Percentiles rank a stretch among this genome's conserved stretches.
Conservation (phyloP, 495 filamentous ascomycete genomes). For the Acidomyces sp. region DNA sequence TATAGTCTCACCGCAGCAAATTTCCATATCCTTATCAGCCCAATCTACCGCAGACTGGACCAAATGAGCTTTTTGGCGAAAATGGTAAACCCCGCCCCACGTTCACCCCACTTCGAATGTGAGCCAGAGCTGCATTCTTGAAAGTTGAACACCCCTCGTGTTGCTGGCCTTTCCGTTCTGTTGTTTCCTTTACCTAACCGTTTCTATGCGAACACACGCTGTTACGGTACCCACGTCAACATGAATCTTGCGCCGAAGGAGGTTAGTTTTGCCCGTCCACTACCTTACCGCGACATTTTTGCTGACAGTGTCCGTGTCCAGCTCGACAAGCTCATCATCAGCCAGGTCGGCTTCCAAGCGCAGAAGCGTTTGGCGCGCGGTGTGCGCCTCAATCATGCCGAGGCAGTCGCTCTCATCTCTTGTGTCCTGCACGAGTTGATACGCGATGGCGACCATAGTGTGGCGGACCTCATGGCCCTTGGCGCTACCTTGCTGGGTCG, state of each 20-base stretch:
- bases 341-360: constrained; percentile 76
- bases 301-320: constrained; percentile 26
- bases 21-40: no score
- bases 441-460: constrained; percentile 87
- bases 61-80: no score
- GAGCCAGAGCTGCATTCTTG: no score
- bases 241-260: constrained; percentile 87
- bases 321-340: constrained; percentile 94
- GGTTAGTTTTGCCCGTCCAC: constrained; percentile 37
- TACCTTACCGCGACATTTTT: background rate
- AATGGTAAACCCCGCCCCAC: no score
- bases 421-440: constrained; percentile 88
- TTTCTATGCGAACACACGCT: constrained; percentile 6
- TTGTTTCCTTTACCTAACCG: constrained; percentile 12
- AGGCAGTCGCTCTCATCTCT: constrained; percentile 89
- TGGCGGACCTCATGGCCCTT: constrained; percentile 84
- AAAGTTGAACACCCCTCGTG: no score
- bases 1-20: no score
- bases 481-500: constrained; percentile 88
- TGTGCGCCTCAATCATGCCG: constrained; percentile 78
- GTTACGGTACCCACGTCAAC: background rate
- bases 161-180: background rate
- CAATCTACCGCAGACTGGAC: no score
- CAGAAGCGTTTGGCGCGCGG: constrained; percentile 83
- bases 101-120: no score